Evolutionary conservation across 768 basidiomycete species (phyloP).

Genomic region (Lactarius psammicola): DNA sequence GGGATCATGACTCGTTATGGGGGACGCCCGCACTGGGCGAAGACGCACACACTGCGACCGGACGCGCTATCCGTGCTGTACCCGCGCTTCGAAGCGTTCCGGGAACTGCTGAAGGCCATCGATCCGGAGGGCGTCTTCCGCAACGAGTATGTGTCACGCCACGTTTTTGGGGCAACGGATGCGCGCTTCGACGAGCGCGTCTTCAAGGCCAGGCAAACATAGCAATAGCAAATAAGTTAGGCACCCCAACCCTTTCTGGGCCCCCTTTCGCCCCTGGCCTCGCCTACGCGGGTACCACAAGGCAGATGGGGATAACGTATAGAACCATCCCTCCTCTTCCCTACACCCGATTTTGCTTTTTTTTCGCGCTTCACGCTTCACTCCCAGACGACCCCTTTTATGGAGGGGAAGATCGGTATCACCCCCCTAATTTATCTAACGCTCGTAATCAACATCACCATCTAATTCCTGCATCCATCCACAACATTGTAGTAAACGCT

Average conservation of each 20-base stretch:
- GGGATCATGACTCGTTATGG: constrained; percentile 61
- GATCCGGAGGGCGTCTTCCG: constrained; percentile 79
- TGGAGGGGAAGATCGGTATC: not conserved
- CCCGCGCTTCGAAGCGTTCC: constrained; percentile 79
- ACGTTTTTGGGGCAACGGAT: constrained; percentile 65
- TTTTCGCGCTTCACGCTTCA: not conserved
- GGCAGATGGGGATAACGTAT: constrained; percentile 19
- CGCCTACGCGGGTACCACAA: constrained; percentile 16
- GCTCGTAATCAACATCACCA: constrained; percentile 2
- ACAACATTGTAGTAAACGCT: not conserved
- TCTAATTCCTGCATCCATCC: not conserved
- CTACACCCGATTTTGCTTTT: not conserved
- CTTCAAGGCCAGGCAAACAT: constrained; percentile 42
- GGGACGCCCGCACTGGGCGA: constrained; percentile 96
- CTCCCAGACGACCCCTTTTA: not conserved
- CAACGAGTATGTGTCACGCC: constrained; percentile 87
- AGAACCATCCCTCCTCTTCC: not conserved
- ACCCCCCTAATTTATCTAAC: constrained; percentile 7
- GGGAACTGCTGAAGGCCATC: constrained; percentile 57
- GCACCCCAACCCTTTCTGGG: not conserved
- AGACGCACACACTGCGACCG: constrained; percentile 75
- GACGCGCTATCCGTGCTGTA: constrained; percentile 64
- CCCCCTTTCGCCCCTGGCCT: constrained; percentile 17
- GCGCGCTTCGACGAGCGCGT: constrained; percentile 43
- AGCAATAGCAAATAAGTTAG: not conserved